Base-by-base conservation (phyloP, 2,329 filamentous ascomycete species). In the Diplodia corticola region DNA sequence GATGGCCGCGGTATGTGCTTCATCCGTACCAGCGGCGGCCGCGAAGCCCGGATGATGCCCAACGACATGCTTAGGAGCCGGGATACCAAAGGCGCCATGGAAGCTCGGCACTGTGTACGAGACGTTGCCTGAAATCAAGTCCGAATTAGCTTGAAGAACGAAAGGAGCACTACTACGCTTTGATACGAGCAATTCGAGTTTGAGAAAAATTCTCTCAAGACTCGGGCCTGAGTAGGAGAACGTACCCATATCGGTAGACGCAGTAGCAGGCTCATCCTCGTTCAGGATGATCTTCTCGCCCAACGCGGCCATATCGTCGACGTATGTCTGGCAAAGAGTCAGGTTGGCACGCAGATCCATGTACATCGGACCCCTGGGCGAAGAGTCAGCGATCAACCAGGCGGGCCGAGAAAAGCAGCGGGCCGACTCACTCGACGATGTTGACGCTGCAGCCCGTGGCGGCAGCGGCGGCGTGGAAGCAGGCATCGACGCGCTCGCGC, bases 171-270 rank as follows among this genome's bases (percentile, higher is more conserved):
- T 59, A 59, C 20, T 59, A 59, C 20, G 26, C 26, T 59, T 46
- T 59, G 13, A 13, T 22, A 55, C 30, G 17, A 54, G 28, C 10
- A 5, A 3, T 17, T 33, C 10, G 17, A 22, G 24, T n/a, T 37
- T 20, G 30, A 20, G n/a, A 9, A 20, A 20, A 15, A 4, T 15
- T 5, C 7, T n/a, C 12, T 24, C 33, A 3, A 5, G 26, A 53
- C 4, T 17, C 17, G 2, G 13, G 13, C 26, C 15, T 6, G 9
- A n/a, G 9, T 9, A n/a, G 10, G 22, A 53, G 7, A n/a, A 51
- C 59, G 9, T 15, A 24, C 82, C 82, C 82, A 83, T 83, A 71
- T 84, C 82, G 0, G 82, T 83, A 0, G 82, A 83, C 2, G 72
- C 77, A 1, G 76, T 77, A 66, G 81, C 71, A 1, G 79, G 73